Percentiles rank a stretch among this genome's conserved stretches.
Conservation (phyloP, 2,329 filamentous ascomycete genomes). For the Annulohypoxylon truncatum region DNA sequence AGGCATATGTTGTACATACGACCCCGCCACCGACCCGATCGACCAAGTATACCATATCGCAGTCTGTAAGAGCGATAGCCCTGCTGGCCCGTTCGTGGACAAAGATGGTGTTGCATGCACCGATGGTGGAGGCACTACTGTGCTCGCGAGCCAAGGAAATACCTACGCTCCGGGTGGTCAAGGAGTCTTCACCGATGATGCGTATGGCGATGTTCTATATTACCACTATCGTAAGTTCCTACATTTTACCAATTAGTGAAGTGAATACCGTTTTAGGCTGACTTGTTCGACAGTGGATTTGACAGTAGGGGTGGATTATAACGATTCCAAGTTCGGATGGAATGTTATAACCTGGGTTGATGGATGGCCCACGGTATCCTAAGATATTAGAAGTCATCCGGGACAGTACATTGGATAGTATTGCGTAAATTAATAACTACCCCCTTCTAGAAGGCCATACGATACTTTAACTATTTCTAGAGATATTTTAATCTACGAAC, state of each 20-base stretch:
- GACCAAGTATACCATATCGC: conserved; percentile 72
- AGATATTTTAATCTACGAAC: too few relatives aligned
- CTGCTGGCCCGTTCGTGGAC: conserved; percentile 66
- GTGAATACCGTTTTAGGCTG: background rate
- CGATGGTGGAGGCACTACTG: conserved; percentile 66
- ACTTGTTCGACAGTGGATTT: conserved; percentile 55
- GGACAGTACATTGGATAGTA: too few relatives aligned
- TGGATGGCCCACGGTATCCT: conserved; percentile 57
- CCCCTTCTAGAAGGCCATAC: too few relatives aligned
- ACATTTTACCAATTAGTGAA: too few relatives aligned
- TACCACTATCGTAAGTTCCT: conserved; percentile 64
- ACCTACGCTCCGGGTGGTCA: conserved; percentile 74
- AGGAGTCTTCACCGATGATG: conserved; percentile 64
- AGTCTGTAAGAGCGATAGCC: conserved; percentile 65
- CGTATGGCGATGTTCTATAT: conserved; percentile 66
- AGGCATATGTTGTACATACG: conserved; percentile 69
- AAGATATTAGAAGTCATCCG: too few relatives aligned
- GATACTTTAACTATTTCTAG: too few relatives aligned
- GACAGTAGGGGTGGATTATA: conserved; percentile 61
- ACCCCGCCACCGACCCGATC: conserved; percentile 59
- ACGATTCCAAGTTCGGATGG: conserved; percentile 56
- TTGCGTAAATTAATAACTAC: too few relatives aligned
- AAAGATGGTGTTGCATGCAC: conserved; percentile 63
- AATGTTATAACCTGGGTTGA: conserved; percentile 55
- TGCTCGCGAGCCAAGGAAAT: conserved; percentile 67